Evolutionary conservation across 768 basidiomycete species (phyloP).

Genomic region (Cyclocybe aegerita): DNA sequence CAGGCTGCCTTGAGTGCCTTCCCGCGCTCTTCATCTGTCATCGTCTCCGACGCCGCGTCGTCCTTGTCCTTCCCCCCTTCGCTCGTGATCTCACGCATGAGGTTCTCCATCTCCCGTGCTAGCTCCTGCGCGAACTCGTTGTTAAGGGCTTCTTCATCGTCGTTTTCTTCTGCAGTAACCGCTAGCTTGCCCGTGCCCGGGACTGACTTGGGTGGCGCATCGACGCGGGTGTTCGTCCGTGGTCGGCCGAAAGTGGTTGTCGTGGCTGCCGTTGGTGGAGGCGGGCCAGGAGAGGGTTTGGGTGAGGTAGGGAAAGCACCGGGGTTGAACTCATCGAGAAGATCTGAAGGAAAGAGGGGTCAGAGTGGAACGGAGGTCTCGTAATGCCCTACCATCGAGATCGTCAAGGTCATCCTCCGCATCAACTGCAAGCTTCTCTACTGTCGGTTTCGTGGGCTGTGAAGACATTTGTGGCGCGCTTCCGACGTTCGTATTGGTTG

Average conservation of each 20-base stretch:
- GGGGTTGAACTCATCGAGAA: slow-evolving; percentile 43
- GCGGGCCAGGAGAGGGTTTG: slow-evolving; percentile 28
- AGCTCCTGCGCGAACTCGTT: slow-evolving; percentile 47
- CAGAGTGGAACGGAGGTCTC: slow-evolving; percentile 1
- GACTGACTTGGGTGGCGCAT: slow-evolving; percentile 35
- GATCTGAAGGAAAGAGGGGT: slow-evolving; percentile 29
- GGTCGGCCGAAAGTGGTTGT: slow-evolving; percentile 32
- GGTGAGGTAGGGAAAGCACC: slow-evolving; percentile 8
- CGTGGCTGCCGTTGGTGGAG: slow-evolving; percentile 28
- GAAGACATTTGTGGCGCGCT: background rate
- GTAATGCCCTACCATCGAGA: slow-evolving; percentile 47
- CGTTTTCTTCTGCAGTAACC: slow-evolving; percentile 27
- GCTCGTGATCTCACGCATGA: slow-evolving; percentile 45
- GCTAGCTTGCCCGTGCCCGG: slow-evolving; percentile 31
- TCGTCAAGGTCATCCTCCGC: slow-evolving; percentile 65
- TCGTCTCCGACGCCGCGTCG: slow-evolving; percentile 20
- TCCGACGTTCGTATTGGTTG: no score
- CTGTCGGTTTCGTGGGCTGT: slow-evolving; percentile 14
- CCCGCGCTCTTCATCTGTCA: slow-evolving; percentile 33
- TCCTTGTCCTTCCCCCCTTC: slow-evolving; percentile 22
- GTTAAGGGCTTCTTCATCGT: slow-evolving; percentile 39
- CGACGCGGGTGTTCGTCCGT: slow-evolving; percentile 50
- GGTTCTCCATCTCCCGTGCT: slow-evolving; percentile 48
- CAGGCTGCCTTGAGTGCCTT: slow-evolving; percentile 56
- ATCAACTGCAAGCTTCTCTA: slow-evolving; percentile 21